Evolutionary conservation across 192 early-diverging fungal genomes (phyloP), one percentile per base, ranked within the genome.

Genomic region (Umbelopsis ramanniana): DNA sequence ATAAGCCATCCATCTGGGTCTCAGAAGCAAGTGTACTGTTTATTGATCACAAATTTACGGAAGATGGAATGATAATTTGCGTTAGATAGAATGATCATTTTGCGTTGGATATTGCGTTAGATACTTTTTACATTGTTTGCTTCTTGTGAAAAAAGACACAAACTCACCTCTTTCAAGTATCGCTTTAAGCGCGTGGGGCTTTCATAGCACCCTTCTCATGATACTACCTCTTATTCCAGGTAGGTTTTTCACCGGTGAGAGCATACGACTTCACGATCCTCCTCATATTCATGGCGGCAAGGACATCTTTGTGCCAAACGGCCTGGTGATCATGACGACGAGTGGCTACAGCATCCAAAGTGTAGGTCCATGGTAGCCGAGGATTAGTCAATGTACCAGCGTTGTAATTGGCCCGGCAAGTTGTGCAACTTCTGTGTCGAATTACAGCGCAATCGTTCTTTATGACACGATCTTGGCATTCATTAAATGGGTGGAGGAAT

Each of bases 211-310:
- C 66, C 66, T 67, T 26, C 37, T 14, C 43, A 14, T 46, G 11
- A 22, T 23, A 2, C 14, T 37, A 8, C 3, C 38, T 8, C 38
- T 38, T 38, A 35, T 45, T 43, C 38, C 66, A 43, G 2, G 38
- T 35, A 10, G 7, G 66, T 3, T 17, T 6, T 11, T 3, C 11
- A 23, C 38, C 66, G 33, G 38, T 45, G 0, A 5, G 5, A 1
- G 37, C 66, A n/a, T 67, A 67, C n/a, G 19, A 35, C 3, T 67
- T 37, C 10, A 67, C 38, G 38, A 67, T 67, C 14, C 66, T 6
- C 33, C 66, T 26, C 66, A 67, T 43, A 23, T 67, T 67, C 33
- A 67, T 38, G 3, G 38, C 66, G 17, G 66, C 66, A 26, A 67
- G 33, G 0, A 67, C 38, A 45, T 67, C 66, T 46, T 43, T 67